Conservation (phyloP, 2,329 filamentous ascomycete species). For the Paecilomyces formosus region DNA sequence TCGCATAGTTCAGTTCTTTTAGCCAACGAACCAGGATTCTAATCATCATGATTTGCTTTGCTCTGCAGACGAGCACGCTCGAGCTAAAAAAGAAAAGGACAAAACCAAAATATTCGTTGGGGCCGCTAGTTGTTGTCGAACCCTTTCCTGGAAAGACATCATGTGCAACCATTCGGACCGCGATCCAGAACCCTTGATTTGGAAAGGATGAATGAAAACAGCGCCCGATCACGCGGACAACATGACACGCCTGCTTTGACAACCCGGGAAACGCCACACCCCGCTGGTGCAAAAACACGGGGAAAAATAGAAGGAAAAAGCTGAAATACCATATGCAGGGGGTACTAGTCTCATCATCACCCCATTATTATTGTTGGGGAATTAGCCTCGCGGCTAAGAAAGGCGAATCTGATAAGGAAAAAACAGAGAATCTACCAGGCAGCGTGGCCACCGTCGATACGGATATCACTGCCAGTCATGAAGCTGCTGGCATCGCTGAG, state of each 20-base stretch:
- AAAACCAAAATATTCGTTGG: neutral
- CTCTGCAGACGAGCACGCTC: neutral
- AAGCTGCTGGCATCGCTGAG: constrained; percentile 45
- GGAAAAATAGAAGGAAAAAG: constrained; percentile 22
- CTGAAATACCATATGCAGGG: constrained; percentile 9
- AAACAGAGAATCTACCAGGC: constrained; percentile 40
- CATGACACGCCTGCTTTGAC: neutral
- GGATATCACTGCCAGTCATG: constrained; percentile 49
- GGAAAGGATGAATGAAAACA: neutral
- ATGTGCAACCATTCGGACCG: neutral
- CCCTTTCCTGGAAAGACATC: neutral
- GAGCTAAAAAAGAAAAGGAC: neutral
- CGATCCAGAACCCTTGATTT: neutral
- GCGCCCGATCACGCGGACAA: neutral
- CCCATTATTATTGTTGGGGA: neutral
- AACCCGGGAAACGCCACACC: neutral
- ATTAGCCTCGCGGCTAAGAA: neutral
- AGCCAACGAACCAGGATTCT: too few relatives aligned
- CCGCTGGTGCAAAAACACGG: constrained; percentile 31
- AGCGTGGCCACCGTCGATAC: constrained; percentile 48
- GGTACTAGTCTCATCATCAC: neutral
- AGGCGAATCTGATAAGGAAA: neutral
- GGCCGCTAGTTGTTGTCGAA: neutral
- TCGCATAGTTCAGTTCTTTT: too few relatives aligned
- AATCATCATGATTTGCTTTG: neutral